Base-by-base conservation (phyloP, 164 flowering plant genomes). In the Magnolia kwangsiensis region DNA sequence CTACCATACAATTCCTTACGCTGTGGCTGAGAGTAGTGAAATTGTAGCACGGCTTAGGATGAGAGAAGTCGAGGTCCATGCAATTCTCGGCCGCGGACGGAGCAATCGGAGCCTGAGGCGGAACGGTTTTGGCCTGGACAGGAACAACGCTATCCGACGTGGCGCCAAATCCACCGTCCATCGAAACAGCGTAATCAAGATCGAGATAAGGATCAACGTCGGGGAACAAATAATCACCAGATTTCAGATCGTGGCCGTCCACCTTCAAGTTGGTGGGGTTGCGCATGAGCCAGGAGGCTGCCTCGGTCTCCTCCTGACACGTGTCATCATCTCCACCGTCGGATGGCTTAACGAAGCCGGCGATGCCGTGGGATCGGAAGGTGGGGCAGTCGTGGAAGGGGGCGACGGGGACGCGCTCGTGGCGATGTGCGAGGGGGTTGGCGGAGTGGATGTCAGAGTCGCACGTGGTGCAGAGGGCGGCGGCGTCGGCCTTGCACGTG, bases 381-480 rank as follows among this genome's bases (percentile, higher is more conserved):
- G 82, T 19, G 55, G 78, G 16, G 11, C 63, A 61, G 19, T 67
- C 79, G 72, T 20, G 29, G 80, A 68, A 67, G 27, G 97, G 95
- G 1, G 81, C 82, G 9, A 92, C 92, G 0, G 98, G 95, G 64
- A 87, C 69, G 7, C 99, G 96, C 78, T 93, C 93, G 84, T 95
- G 98, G 21, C 97, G 93, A 55, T 87, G 87, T 8, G 98, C 90
- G 72, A 96, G 90, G 0, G 98, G 96, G 68, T 96, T 96, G 0
- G 97, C 99, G 8, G 98, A 88, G 86, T 96, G 99, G 83, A 96
- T 90, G 80, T 94, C 97, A 21, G 85, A 86, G 86, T 96, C 99
- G 80, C 99, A 96, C 2, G 92, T 71, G 83, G 86, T 86, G 84
- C 99, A 96, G 80, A 96, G 94, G 0, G 94, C 87, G 55, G 99